Evolutionary conservation across 2,329 filamentous ascomycete species (phyloP).

Genomic region (Aspergillus fumigatus): DNA sequence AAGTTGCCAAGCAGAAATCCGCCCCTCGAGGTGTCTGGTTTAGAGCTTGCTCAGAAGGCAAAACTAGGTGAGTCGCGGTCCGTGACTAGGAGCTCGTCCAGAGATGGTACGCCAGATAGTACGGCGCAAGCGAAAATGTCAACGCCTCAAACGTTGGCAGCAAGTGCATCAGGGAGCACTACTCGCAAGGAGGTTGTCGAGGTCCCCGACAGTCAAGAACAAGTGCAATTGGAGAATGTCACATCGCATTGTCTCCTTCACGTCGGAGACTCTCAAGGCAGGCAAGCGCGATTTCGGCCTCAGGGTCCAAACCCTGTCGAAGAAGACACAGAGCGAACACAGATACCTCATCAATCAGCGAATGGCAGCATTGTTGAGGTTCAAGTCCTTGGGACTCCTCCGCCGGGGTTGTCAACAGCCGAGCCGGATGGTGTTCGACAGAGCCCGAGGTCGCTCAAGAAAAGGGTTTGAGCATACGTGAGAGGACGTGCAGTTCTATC

Average conservation of each 20-base stretch:
- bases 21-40: not conserved
- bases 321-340: not conserved
- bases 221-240: not conserved
- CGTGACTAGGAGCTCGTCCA: not conserved
- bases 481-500: constrained; percentile 1
- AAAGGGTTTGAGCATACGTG: not conserved
- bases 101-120: not conserved
- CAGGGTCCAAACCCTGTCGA: not conserved
- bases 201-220: constrained; percentile 30
- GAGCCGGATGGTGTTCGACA: not conserved
- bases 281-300: not conserved
- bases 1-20: not conserved
- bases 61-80: not conserved
- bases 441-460: not conserved
- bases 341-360: not conserved
- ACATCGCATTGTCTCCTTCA: not conserved
- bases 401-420: constrained; percentile 4
- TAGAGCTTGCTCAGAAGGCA: not conserved
- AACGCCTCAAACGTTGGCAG: not conserved
- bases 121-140: not conserved
- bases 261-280: not conserved
- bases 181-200: constrained; percentile 17
- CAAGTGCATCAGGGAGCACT: not conserved
- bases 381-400: constrained; percentile 25
- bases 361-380: constrained; percentile 13